Evolutionary conservation across 1,284 basidiomycete species (phyloP).

Genomic region (Apiotrichum laibachii): DNA sequence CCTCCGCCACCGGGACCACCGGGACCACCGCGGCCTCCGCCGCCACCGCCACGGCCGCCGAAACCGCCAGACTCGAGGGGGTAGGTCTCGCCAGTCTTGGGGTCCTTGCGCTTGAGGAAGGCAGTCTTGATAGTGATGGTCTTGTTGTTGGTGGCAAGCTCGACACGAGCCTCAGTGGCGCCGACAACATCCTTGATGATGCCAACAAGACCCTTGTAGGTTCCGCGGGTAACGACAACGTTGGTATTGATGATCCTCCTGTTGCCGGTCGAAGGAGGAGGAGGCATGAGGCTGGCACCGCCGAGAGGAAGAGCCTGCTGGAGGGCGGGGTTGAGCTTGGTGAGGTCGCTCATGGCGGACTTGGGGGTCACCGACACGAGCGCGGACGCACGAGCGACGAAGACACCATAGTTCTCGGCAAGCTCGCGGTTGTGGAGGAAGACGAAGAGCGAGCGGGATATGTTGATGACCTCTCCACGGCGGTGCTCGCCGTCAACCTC

Average conservation of each 20-base stretch:
- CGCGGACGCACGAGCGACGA: conserved; percentile 70
- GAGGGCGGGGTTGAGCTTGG: conserved; percentile 91
- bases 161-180: conserved; percentile 72
- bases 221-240: conserved; percentile 80
- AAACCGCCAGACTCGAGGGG: conserved; percentile 35
- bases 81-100: conserved; percentile 54
- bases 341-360: conserved; percentile 66
- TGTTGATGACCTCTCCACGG: conserved; percentile 91
- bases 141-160: conserved; percentile 86
- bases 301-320: conserved; percentile 49
- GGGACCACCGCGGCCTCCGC: conserved; percentile 12
- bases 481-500: conserved; percentile 86
- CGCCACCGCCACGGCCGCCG: conserved; percentile 20
- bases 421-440: conserved; percentile 93
- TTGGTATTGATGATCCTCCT: conserved; percentile 70
- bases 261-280: conserved; percentile 63
- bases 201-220: conserved; percentile 87
- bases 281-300: conserved; percentile 55
- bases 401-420: conserved; percentile 88
- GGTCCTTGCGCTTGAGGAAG: conserved; percentile 70
- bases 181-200: conserved; percentile 95
- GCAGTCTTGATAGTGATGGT: conserved; percentile 80
- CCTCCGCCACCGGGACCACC: conserved; percentile 12
- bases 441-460: conserved; percentile 89
- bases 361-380: conserved; percentile 83